These are phyloP conservation scores for Rhizophlyctis rosea DNA, from an alignment of 192 early-diverging fungal species.

Conservation along the genomic window DNA sequence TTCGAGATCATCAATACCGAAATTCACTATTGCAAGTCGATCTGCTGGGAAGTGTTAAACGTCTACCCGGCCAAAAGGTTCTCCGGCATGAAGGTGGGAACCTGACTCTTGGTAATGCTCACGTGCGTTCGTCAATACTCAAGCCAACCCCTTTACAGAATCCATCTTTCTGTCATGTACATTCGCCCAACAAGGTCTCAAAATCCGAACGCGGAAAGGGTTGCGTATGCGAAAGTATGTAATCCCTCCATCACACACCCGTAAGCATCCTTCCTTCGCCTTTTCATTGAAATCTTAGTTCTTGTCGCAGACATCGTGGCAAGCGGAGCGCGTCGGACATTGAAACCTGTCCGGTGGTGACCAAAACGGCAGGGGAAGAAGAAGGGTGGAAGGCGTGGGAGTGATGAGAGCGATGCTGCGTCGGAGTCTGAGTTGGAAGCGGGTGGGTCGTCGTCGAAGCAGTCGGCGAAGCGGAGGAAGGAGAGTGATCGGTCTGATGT, in stretches of 20 bases:
- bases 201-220: conserved; percentile 92
- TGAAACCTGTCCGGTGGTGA: conserved; percentile 12
- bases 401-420: no score
- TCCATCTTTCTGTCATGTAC: conserved; percentile 82
- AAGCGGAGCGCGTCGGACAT: conserved; percentile 10
- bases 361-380: conserved; percentile 15
- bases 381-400: no score
- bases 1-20: conserved; percentile 82
- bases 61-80: conserved; percentile 95
- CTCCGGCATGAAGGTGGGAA: conserved; percentile 80
- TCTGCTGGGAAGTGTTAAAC: conserved; percentile 79
- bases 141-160: conserved; percentile 46
- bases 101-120: not conserved
- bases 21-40: conserved; percentile 86
- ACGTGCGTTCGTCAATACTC: not conserved
- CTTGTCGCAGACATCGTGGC: conserved; percentile 10
- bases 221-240: conserved; percentile 35
- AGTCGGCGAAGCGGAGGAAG: no score
- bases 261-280: no score
- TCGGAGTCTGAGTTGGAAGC: no score
- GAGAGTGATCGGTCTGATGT: no score
- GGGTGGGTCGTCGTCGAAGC: no score
- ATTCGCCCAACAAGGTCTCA: conserved; percentile 95
- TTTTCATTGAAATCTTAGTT: no score
- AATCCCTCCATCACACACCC: not conserved